phyloP scores from a whole-genome alignment of 768 basidiomycete genomes.

The Chalciporus chontae region DNA sequence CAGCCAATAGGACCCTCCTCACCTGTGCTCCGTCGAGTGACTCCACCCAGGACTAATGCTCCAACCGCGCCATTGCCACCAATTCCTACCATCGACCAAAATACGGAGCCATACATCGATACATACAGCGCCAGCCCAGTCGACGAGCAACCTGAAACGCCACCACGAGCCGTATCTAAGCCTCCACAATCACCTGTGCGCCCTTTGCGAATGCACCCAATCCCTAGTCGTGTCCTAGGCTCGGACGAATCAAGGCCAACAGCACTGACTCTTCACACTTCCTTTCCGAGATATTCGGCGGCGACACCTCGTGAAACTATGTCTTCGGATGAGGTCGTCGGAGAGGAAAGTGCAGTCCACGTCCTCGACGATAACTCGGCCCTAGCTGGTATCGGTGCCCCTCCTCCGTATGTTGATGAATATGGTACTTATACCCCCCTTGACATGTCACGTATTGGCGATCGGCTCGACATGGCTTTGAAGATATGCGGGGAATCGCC shows the following conservation, averaged over 20 bases:
- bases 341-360: slow-evolving; percentile 22
- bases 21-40: slow-evolving; percentile 2
- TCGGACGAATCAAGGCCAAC: slow-evolving; percentile 6
- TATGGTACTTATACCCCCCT: slow-evolving; percentile 2
- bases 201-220: slow-evolving; percentile 17
- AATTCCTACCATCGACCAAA: slow-evolving; percentile 13
- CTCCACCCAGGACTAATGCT: slow-evolving; percentile 11
- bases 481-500: slow-evolving; percentile 13
- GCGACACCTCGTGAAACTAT: background rate
- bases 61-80: slow-evolving; percentile 22
- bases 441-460: slow-evolving; percentile 12
- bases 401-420: slow-evolving; percentile 16
- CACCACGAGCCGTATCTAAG: background rate
- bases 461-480: slow-evolving; percentile 22
- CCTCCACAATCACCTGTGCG: slow-evolving; percentile 1
- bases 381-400: slow-evolving; percentile 10
- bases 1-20: background rate
- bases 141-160: slow-evolving; percentile 4
- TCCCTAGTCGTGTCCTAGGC: slow-evolving; percentile 14
- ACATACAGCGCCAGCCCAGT: background rate
- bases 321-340: slow-evolving; percentile 8
- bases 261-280: background rate
- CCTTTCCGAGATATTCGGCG: slow-evolving; percentile 9
- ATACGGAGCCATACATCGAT: background rate
- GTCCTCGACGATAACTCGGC: slow-evolving; percentile 2